These are phyloP conservation scores for Scheffersomyces cryptocercus DNA, from an alignment of 1,139 yeast genomes.

Conservation along the genomic window DNA sequence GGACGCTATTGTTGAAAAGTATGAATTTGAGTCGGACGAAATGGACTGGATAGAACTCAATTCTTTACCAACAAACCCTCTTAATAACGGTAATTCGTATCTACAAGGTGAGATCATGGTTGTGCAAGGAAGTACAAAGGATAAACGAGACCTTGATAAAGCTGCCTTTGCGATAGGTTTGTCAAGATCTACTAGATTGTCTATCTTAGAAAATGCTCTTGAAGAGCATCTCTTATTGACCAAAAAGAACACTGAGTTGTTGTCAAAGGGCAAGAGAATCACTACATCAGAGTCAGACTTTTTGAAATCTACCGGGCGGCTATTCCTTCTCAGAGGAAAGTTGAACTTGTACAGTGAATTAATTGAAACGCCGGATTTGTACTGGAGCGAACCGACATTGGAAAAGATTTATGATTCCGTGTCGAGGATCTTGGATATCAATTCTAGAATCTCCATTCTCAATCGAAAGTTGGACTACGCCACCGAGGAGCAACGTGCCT, in stretches of 20 bases:
- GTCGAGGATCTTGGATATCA: constrained; percentile 71
- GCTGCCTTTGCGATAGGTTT: constrained; percentile 89
- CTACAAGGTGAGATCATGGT: constrained; percentile 72
- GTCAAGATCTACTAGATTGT: constrained; percentile 81
- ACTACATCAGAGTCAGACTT: constrained; percentile 64
- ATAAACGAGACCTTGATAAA: constrained; percentile 64
- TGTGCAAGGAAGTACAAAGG: constrained; percentile 49
- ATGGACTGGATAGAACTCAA: constrained; percentile 73
- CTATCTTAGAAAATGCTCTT: constrained; percentile 70
- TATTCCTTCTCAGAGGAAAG: constrained; percentile 75
- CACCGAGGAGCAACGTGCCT: constrained; percentile 81
- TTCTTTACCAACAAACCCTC: constrained; percentile 22
- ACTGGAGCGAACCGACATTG: constrained; percentile 88
- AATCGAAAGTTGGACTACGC: constrained; percentile 88
- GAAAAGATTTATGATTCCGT: constrained; percentile 73
- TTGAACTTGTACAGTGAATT: constrained; percentile 84
- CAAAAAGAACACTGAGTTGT: constrained; percentile 60
- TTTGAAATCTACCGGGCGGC: constrained; percentile 67
- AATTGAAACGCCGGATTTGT: constrained; percentile 88
- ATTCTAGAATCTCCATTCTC: constrained; percentile 73
- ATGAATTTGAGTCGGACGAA: constrained; percentile 75
- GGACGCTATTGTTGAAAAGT: constrained; percentile 34
- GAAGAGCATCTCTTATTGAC: constrained; percentile 68
- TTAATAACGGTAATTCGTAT: constrained; percentile 35
- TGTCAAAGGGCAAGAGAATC: constrained; percentile 63